phyloP scores from a whole-genome alignment of 768 basidiomycete species.

The Pluteus cervinus region DNA sequence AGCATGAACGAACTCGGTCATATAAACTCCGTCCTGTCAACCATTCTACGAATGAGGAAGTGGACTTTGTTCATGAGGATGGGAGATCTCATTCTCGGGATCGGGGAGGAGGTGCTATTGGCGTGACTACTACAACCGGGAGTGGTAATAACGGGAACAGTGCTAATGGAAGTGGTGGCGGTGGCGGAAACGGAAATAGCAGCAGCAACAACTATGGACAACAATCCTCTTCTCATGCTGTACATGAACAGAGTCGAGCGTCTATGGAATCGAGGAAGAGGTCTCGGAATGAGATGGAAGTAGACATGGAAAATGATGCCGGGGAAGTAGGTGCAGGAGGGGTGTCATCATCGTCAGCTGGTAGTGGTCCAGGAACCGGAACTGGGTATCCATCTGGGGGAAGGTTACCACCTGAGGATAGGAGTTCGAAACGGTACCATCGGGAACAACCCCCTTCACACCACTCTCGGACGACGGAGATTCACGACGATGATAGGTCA shows the following conservation, averaged over 20 bases:
- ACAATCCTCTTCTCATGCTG: constrained; percentile 7
- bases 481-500: constrained; percentile 33
- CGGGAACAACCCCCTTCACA: constrained; percentile 32
- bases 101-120: constrained; percentile 22
- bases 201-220: constrained; percentile 24
- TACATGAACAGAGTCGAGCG: constrained; percentile 34
- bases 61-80: constrained; percentile 51
- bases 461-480: constrained; percentile 27
- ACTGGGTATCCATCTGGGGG: constrained; percentile 14
- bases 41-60: constrained; percentile 40
- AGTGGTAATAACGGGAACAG: no score
- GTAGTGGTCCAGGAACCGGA: constrained; percentile 20
- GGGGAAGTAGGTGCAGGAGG: constrained; percentile 21
- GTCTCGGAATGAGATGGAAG: constrained; percentile 58
- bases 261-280: constrained; percentile 49
- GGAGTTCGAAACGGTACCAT: constrained; percentile 56
- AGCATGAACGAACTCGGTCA: constrained; percentile 40
- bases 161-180: constrained; percentile 6
- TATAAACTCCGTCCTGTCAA: constrained; percentile 49
- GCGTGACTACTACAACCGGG: no score
- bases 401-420: constrained; percentile 36
- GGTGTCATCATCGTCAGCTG: no score
- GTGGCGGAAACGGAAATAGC: constrained; percentile 16
- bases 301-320: constrained; percentile 48
- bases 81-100: constrained; percentile 37